Percentiles rank a stretch among this genome's conserved stretches.
Conservation (phyloP, 2,329 filamentous ascomycete genomes). For the Aspergillus hiratsukae region DNA sequence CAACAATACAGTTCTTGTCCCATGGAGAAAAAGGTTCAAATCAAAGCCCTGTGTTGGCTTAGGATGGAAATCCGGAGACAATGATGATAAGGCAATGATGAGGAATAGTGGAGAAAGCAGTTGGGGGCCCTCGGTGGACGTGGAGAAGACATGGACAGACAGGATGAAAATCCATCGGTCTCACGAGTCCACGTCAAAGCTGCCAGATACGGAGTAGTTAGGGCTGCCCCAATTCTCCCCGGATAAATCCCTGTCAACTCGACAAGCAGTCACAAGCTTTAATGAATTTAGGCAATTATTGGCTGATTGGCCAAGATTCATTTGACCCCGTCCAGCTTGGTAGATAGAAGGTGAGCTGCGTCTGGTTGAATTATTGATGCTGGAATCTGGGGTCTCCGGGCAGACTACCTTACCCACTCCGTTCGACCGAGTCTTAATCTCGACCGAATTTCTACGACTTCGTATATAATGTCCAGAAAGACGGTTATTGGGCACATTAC, state of each 20-base stretch:
- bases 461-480: background rate
- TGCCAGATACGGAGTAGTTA: background rate
- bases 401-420: too few relatives aligned
- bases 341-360: too few relatives aligned
- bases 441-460: background rate
- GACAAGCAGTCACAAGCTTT: background rate
- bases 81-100: background rate
- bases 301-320: background rate
- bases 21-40: background rate
- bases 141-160: background rate
- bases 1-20: background rate
- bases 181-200: background rate
- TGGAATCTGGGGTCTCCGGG: too few relatives aligned
- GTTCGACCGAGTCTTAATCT: too few relatives aligned
- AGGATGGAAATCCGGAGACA: background rate
- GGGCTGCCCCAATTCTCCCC: too few relatives aligned
- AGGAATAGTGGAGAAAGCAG: background rate
- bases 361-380: too few relatives aligned
- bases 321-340: background rate
- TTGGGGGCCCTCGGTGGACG: background rate
- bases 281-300: background rate
- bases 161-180: background rate
- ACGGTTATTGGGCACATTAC: background rate
- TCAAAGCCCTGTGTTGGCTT: background rate
- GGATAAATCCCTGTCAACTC: background rate